Base-by-base conservation (phyloP, 805 yeast genomes). In the Ogataea chonburiensis region DNA sequence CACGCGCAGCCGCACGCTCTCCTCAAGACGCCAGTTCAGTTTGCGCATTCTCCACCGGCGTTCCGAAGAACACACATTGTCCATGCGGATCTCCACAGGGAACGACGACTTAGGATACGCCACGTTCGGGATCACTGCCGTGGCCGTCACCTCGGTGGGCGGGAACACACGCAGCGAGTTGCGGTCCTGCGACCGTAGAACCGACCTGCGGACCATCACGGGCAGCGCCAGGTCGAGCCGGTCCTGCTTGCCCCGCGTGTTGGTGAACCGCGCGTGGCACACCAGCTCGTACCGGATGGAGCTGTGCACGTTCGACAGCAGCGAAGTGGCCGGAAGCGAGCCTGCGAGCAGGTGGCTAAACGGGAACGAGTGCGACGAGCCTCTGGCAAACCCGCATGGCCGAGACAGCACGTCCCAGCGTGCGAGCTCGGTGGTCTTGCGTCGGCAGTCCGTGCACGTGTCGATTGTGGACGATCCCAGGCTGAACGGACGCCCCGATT, bases 1-100 rank as follows among this genome's bases (percentile, higher is more conserved):
- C 2, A 77, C 72, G 44, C 72, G 70, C 12, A 86, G 68, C 50
- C 79, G 76, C n/a, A 81, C 72, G 31, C 71, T 73, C 56, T 93
- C 98, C 54, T 91, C 96, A 11, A 93, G 73, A 53, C 86, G 72
- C 98, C 98, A 93, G 39, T 72, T 72, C 26, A 93, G 62, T 55
- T 87, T 86, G 31, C 96, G 71, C 89, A 93, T 81, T 61, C 95
- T 74, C 98, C 98, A 93, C 45, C 96, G 69, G 38, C 75, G 59
- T 39, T 73, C 80, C 9, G 68, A 66, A 5, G 74, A 66, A 4
- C 73, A 60, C 6, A 85, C 75, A 39, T 87, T 84, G 50, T 87
- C 95, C 52, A 93, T 63, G 47, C 80, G 77, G 53, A 93, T 66
- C 54, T 88, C 97, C 15, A 91, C 70, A 0, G 93, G 83, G 54